phyloP scores from a whole-genome alignment of 345 rosid species.

The Erucastrum elatum region DNA sequence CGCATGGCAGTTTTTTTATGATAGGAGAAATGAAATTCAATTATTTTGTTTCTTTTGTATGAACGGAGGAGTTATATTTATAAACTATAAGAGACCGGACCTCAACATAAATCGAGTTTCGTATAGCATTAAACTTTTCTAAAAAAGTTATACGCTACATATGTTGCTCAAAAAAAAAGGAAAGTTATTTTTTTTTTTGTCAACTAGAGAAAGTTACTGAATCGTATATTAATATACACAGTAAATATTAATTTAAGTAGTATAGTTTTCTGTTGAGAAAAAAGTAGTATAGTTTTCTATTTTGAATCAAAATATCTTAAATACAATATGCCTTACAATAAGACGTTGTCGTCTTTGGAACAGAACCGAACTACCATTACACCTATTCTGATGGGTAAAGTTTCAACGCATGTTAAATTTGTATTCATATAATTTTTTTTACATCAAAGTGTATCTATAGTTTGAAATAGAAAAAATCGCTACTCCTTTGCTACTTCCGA shows the following conservation, averaged over 20 bases:
- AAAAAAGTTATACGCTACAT: not conserved
- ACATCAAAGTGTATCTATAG: too few species aligned
- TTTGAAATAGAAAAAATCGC: too few species aligned
- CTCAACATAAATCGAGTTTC: constrained; percentile 3
- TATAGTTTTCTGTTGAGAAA: too few species aligned
- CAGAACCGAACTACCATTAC: not conserved
- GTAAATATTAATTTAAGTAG: too few species aligned
- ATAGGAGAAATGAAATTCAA: constrained; percentile 16
- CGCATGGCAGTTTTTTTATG: constrained; percentile 20
- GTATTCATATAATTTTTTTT: too few species aligned
- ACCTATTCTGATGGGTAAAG: not conserved
- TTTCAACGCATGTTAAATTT: too few species aligned
- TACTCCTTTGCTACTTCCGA: too few species aligned
- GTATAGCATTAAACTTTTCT: not conserved
- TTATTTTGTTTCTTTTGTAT: not conserved
- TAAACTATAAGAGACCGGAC: constrained; percentile 10
- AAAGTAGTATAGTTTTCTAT: too few species aligned
- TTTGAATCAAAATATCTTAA: too few species aligned
- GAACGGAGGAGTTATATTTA: constrained; percentile 1
- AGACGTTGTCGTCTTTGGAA: not conserved
- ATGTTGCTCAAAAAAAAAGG: not conserved
- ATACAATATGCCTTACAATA: not conserved
- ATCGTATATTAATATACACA: too few species aligned
- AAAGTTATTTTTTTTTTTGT: too few species aligned
- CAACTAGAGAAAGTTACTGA: too few species aligned